A percentile compares a stretch with the other conserved stretches of the same genome.
These are phyloP conservation scores for Massospora cicadina DNA, from an alignment of 371 early-diverging fungal species.

Conservation along the genomic window DNA sequence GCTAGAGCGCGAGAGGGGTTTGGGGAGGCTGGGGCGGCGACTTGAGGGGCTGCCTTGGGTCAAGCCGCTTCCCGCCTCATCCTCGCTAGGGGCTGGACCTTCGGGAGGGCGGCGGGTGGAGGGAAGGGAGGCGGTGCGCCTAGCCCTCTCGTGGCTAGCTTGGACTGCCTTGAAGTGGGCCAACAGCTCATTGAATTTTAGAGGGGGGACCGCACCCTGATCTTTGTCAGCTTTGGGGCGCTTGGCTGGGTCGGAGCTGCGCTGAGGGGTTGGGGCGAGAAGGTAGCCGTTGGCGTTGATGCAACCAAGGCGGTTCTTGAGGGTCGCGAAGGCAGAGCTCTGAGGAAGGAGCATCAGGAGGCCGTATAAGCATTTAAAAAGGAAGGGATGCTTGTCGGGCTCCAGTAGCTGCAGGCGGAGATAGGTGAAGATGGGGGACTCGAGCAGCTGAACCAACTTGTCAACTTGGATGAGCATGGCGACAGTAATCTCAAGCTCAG, in stretches of 20 bases:
- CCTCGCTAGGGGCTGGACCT: neutral
- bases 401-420: slow-evolving; percentile 77
- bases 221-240: slow-evolving; percentile 13
- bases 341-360: slow-evolving; percentile 86
- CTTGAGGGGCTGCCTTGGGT: neutral
- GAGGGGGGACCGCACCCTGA: slow-evolving; percentile 6
- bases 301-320: slow-evolving; percentile 66
- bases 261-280: slow-evolving; percentile 8
- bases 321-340: slow-evolving; percentile 74
- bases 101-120: neutral
- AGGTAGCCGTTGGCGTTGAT: slow-evolving; percentile 44
- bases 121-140: slow-evolving; percentile 19
- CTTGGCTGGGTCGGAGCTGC: slow-evolving; percentile 7
- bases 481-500: slow-evolving; percentile 82
- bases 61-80: neutral
- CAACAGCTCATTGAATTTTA: slow-evolving; percentile 32
- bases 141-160: slow-evolving; percentile 30
- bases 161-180: slow-evolving; percentile 38
- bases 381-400: slow-evolving; percentile 59
- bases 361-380: slow-evolving; percentile 78
- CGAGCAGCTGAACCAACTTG: slow-evolving; percentile 83
- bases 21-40: neutral
- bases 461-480: slow-evolving; percentile 76
- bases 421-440: slow-evolving; percentile 84
- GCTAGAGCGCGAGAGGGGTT: neutral